These are phyloP conservation scores for Jaltomata sinuosa DNA, from an alignment of 257 asterid species.

Conservation along the genomic window DNA sequence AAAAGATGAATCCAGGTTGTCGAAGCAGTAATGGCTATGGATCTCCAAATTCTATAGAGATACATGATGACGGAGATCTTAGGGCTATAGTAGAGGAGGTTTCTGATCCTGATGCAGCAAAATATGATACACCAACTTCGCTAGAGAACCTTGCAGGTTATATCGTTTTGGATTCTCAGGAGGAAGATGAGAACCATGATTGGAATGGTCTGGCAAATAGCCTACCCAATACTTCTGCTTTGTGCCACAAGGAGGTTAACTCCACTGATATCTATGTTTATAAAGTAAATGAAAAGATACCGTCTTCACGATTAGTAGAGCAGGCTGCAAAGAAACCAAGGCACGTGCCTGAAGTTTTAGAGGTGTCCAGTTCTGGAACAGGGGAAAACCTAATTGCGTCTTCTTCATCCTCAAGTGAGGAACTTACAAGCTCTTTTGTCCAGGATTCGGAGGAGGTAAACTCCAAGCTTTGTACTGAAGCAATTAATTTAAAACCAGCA, in stretches of 20 bases:
- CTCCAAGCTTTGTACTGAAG: neutral
- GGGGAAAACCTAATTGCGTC: neutral
- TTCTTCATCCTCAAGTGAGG: slow-evolving; percentile 18
- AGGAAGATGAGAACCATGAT: neutral
- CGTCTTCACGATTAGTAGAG: neutral
- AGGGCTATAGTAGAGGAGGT: neutral
- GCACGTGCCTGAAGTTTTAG: slow-evolving; percentile 10
- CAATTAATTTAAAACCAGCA: neutral
- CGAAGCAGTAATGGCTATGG: neutral
- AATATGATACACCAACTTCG: neutral
- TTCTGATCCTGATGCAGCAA: neutral
- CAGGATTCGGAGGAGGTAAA: slow-evolving; percentile 59
- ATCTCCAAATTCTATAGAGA: slow-evolving; percentile 8
- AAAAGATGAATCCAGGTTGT: slow-evolving; percentile 4
- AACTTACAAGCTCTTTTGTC: slow-evolving; percentile 23
- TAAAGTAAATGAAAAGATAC: neutral
- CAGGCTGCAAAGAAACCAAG: neutral
- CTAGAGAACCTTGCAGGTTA: neutral
- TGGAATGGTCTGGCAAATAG: neutral
- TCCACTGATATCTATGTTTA: neutral
- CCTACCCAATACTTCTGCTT: neutral
- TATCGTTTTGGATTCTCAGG: slow-evolving; percentile 7
- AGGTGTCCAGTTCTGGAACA: slow-evolving; percentile 13
- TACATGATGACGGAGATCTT: slow-evolving; percentile 11
- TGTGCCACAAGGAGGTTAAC: neutral